A percentile compares a stretch with the other conserved stretches of the same genome.
phyloP scores from a whole-genome alignment of 306 rosid genomes.

The Vigna unguiculata region DNA sequence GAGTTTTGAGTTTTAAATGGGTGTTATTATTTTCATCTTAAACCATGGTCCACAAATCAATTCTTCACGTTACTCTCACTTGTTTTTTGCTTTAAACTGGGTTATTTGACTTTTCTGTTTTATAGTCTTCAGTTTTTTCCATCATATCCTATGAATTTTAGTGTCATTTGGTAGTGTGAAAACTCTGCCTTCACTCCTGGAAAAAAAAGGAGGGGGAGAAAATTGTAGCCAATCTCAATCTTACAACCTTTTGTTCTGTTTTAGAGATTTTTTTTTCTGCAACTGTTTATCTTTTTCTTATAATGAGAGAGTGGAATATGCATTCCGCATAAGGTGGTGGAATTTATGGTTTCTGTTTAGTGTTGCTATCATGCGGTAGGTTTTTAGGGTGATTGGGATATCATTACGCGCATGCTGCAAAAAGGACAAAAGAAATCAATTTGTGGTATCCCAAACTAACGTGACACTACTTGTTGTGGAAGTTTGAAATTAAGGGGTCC shows the following conservation, averaged over 20 bases:
- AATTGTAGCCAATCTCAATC: neutral
- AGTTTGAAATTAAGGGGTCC: slow-evolving; percentile 23
- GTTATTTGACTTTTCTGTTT: neutral
- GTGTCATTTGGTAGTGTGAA: neutral
- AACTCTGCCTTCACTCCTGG: neutral
- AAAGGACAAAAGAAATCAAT: neutral
- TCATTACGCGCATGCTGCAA: slow-evolving; percentile 28
- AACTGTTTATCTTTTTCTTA: slow-evolving; percentile 1
- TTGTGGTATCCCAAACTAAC: neutral
- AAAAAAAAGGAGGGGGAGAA: neutral
- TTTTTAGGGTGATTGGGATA: slow-evolving; percentile 9
- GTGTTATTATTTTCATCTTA: neutral
- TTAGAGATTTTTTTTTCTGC: neutral
- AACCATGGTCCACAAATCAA: neutral
- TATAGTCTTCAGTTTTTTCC: neutral
- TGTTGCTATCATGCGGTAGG: slow-evolving; percentile 15
- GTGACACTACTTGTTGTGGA: neutral
- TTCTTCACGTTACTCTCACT: neutral
- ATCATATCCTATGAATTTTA: neutral
- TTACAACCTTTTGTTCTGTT: neutral
- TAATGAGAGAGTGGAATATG: slow-evolving; percentile 25
- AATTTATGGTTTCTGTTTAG: slow-evolving; percentile 24
- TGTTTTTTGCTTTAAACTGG: slow-evolving; percentile 23
- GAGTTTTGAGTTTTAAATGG: neutral
- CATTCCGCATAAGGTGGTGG: neutral